Base-by-base conservation (phyloP, 306 rosid species). In the Sphenostylis stenocarpa region DNA sequence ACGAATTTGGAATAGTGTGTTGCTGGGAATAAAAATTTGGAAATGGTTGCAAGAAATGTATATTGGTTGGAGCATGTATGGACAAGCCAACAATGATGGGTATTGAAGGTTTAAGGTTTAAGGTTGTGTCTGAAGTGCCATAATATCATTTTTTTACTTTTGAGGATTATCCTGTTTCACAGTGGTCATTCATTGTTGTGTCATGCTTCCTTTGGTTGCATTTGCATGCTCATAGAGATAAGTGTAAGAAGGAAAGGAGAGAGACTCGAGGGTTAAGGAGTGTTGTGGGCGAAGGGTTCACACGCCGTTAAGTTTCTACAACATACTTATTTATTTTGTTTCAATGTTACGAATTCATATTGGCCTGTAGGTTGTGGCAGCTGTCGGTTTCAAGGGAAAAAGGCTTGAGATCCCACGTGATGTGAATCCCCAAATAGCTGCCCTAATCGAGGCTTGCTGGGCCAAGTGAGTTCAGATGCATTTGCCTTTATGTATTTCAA, bases 371-470 rank as follows among this genome's bases (percentile, higher is more conserved):
- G 99, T 96, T 67, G 94, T 96, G 48, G 96, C 97, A 72, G 99
- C 99, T 76, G 99, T 96, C 87, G 99, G 92, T 75, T 91, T 96
- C 73, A 89, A 89, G 82, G 78, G 89, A 36, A 92, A 80, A 85
- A 91, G 99, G 83, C 99, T 88, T 29, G 98, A 96, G 77, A 96
- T 96, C 65, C 99, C 99, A 0, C 90, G 48, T 1, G 90, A 92
- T 85, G 73, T 93, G 87, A 93, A 90, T 81, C 92, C 96, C 67
- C 90, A 73, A 31, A 74, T 96, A 72, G 97, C 96, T 81, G 86
- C 91, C 26, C 57, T 96, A 70, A 96, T 96, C 63, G 98, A 91
- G 82, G 91, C 83, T 75, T 96, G 97, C 88, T 96, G 99, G 99
- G 98, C 97, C 61, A 87, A 88, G 99, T 96, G 85, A 86, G 97